Percentiles rank a stretch among this genome's conserved stretches.
phyloP scores from a whole-genome alignment of 192 early-diverging fungal species.

The Coemansia sp. region DNA sequence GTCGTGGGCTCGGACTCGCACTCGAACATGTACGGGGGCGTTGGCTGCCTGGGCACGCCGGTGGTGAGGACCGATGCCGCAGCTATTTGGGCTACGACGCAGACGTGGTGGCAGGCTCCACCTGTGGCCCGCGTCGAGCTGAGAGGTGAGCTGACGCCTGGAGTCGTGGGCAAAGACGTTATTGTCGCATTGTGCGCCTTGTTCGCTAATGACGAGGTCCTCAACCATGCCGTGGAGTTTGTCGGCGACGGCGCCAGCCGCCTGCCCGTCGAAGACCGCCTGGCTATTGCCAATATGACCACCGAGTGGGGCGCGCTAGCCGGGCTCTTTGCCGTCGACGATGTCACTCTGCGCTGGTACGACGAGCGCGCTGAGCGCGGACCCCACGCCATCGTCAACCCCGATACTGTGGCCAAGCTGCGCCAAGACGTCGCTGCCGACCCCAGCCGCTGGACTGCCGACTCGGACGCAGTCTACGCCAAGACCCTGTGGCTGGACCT shows the following conservation, averaged over 20 bases:
- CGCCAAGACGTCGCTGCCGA: slow-evolving; percentile 42
- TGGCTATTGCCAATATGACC: slow-evolving; percentile 99
- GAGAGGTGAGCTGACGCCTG: slow-evolving; percentile 72
- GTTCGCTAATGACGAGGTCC: slow-evolving; percentile 93
- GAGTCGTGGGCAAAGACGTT: slow-evolving; percentile 96
- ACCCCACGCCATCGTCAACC: slow-evolving; percentile 56
- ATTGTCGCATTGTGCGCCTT: slow-evolving; percentile 93
- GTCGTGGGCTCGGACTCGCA: slow-evolving; percentile 98
- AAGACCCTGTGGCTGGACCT: slow-evolving; percentile 91
- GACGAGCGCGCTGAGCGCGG: slow-evolving; percentile 58
- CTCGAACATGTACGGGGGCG: slow-evolving; percentile 99
- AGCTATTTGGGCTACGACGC: slow-evolving; percentile 96
- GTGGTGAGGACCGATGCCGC: slow-evolving; percentile 98
- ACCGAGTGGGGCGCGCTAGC: slow-evolving; percentile 99
- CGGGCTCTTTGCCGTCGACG: slow-evolving; percentile 95
- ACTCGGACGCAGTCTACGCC: slow-evolving; percentile 73
- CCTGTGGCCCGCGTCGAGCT: slow-evolving; percentile 93
- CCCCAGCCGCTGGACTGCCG: slow-evolving; percentile 45
- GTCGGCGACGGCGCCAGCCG: slow-evolving; percentile 66
- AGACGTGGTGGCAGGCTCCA: slow-evolving; percentile 99
- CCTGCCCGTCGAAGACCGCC: slow-evolving; percentile 85
- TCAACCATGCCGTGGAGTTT: slow-evolving; percentile 98
- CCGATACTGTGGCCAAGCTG: slow-evolving; percentile 54
- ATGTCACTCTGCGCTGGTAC: slow-evolving; percentile 74
- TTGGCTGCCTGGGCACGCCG: slow-evolving; percentile 94